A percentile compares a stretch with the other conserved stretches of the same genome.
Evolutionary conservation across 106 monocot genomes (phyloP).

Genomic region (Chionographis japonica): DNA sequence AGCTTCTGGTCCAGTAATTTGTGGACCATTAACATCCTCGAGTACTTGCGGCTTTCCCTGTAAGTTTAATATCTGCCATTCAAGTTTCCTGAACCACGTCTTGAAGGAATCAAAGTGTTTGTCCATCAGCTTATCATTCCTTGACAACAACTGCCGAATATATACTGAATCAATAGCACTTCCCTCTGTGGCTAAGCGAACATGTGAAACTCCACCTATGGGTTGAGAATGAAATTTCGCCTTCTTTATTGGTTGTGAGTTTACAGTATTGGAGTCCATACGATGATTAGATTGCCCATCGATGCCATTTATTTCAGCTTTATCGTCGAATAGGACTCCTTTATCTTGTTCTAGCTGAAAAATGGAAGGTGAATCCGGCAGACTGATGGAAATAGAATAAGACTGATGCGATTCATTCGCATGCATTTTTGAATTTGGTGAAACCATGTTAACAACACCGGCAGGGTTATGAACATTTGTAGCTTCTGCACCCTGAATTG

Average conservation of each 20-base stretch:
- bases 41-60: constrained; percentile 27
- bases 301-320: not conserved
- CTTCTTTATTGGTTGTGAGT: not conserved
- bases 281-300: not conserved
- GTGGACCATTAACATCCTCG: constrained; percentile 7
- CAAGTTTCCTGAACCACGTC: constrained; percentile 4
- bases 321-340: not conserved
- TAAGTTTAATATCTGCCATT: constrained; percentile 30
- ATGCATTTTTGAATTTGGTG: not conserved
- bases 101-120: constrained; percentile 41
- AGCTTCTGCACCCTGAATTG: constrained; percentile 19
- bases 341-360: constrained; percentile 9
- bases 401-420: constrained; percentile 2
- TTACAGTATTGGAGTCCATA: not conserved
- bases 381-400: constrained; percentile 22
- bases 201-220: not conserved
- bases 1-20: constrained; percentile 15
- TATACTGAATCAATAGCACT: not conserved
- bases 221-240: constrained; percentile 28
- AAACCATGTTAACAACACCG: not conserved
- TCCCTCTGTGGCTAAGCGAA: not conserved
- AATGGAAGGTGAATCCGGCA: constrained; percentile 22
- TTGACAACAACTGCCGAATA: not conserved
- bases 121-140: constrained; percentile 19
- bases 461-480: not conserved